Percentiles rank a stretch among this genome's conserved stretches.
These are phyloP conservation scores for Euphorbia lathyris DNA, from an alignment of 345 rosid genomes.

Conservation along the genomic window DNA sequence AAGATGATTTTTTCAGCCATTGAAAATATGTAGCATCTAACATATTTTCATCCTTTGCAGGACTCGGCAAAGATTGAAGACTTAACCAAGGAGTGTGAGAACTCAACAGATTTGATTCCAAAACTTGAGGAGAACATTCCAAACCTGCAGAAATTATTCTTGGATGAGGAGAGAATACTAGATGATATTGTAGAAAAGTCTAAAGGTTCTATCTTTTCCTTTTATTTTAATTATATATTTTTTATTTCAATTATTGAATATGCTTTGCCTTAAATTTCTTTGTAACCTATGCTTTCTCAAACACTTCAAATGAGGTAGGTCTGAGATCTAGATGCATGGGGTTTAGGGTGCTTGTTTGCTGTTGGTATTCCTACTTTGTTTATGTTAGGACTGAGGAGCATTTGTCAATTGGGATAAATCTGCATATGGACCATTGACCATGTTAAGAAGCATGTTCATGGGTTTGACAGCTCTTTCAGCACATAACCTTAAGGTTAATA, in stretches of 20 bases:
- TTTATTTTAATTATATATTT: constrained; percentile 1
- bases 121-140: constrained; percentile 77
- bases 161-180: constrained; percentile 65
- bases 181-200: constrained; percentile 76
- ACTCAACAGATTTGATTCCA: constrained; percentile 60
- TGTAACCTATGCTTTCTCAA: background rate
- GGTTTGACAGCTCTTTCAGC: too few species aligned
- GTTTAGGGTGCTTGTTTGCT: background rate
- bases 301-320: background rate
- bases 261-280: background rate
- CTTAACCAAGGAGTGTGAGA: constrained; percentile 60
- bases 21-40: constrained; percentile 14
- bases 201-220: constrained; percentile 49
- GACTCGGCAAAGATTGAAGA: constrained; percentile 64
- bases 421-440: too few species aligned
- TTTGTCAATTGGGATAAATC: too few species aligned
- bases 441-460: too few species aligned
- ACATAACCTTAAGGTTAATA: too few species aligned
- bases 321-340: background rate
- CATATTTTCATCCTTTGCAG: constrained; percentile 38
- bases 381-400: too few species aligned
- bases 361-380: background rate
- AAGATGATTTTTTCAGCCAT: constrained; percentile 17
- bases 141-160: constrained; percentile 57
- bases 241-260: background rate